Conservation (phyloP, 306 rosid genomes). For the Castanea mollissima region DNA sequence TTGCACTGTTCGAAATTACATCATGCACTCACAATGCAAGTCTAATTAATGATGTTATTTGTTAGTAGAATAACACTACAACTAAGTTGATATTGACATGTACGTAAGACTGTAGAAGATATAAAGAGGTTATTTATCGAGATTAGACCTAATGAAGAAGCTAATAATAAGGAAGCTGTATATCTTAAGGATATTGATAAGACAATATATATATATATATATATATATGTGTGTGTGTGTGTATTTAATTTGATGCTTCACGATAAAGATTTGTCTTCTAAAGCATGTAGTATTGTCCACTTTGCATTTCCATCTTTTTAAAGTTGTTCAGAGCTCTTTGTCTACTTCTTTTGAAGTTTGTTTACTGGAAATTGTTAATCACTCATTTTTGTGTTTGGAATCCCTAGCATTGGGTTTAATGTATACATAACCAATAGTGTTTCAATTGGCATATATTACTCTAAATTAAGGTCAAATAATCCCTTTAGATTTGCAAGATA, state of each 20-base stretch:
- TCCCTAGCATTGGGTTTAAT: background rate
- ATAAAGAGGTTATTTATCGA: background rate
- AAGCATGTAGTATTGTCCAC: background rate
- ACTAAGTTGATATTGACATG: background rate
- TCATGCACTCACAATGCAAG: background rate
- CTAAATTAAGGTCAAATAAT: background rate
- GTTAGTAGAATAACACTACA: no score
- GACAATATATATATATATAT: background rate
- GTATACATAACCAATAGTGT: background rate
- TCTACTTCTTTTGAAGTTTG: no score
- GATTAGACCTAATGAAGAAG: background rate
- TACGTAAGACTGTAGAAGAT: background rate
- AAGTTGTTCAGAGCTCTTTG: no score
- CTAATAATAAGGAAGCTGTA: no score
- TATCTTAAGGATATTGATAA: background rate
- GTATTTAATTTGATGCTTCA: background rate
- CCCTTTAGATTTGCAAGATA: no score
- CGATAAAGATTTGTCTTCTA: background rate
- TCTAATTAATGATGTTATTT: no score
- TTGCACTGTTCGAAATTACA: background rate
- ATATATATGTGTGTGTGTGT: no score
- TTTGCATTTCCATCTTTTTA: no score
- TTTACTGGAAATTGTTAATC: no score
- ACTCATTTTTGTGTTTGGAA: background rate
- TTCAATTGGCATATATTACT: background rate